Conservation (phyloP, 306 rosid species). For the Amphicarpaea edgeworthii region DNA sequence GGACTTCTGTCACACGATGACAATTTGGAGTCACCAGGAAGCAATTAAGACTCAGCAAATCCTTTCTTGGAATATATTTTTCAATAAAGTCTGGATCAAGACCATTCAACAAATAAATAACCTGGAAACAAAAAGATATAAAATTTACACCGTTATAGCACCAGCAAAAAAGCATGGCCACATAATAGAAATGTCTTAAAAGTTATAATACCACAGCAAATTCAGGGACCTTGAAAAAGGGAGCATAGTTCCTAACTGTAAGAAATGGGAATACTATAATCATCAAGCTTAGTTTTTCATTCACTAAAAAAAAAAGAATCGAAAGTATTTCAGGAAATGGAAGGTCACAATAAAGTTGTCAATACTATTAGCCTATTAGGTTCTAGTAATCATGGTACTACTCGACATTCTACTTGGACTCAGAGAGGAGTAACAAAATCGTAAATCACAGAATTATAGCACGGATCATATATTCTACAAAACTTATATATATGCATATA, state of each 20-base stretch:
- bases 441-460: no score
- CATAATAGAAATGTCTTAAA: conserved; percentile 15
- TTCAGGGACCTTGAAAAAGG: not conserved
- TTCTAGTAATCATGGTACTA: no score
- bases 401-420: no score
- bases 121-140: conserved; percentile 63
- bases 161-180: conserved; percentile 28
- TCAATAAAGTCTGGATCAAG: conserved; percentile 67
- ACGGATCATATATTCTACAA: no score
- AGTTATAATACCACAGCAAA: conserved; percentile 24
- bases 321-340: not conserved
- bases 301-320: conserved; percentile 12
- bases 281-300: conserved; percentile 11
- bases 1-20: conserved; percentile 83
- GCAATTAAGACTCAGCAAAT: conserved; percentile 60
- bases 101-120: conserved; percentile 65
- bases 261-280: conserved; percentile 26
- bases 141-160: conserved; percentile 20
- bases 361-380: not conserved
- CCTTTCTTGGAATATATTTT: conserved; percentile 62
- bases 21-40: conserved; percentile 88
- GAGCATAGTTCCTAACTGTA: not conserved
- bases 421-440: no score
- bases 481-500: no score
- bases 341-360: no score